phyloP scores from a whole-genome alignment of 106 monocot genomes.

The Allium sativum region DNA sequence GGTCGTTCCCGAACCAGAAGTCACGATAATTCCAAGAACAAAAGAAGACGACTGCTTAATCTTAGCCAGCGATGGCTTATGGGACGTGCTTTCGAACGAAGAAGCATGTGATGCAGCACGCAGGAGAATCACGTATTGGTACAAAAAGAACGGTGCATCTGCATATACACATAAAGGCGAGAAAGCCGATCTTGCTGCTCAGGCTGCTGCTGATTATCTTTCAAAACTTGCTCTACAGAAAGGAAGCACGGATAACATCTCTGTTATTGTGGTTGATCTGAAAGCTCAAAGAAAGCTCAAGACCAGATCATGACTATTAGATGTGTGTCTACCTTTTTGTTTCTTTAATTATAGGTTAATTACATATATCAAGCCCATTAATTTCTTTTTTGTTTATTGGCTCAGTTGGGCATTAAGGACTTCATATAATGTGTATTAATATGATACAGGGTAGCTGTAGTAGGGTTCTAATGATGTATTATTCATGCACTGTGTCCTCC shows the following conservation, averaged over 20 bases:
- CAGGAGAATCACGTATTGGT: conserved; percentile 33
- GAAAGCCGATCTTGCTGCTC: conserved; percentile 40
- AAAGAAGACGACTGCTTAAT: conserved; percentile 71
- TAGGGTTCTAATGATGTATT: too few species aligned
- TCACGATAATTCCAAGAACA: conserved; percentile 30
- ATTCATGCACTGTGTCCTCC: too few species aligned
- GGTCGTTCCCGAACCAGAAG: conserved; percentile 62
- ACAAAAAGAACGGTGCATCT: conserved; percentile 37
- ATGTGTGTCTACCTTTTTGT: too few species aligned
- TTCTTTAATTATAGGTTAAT: too few species aligned
- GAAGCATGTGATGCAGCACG: conserved; percentile 44
- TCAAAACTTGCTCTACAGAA: conserved; percentile 45
- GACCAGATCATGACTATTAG: conserved; percentile 12
- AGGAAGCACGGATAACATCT: conserved; percentile 65
- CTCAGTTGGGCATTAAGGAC: too few species aligned
- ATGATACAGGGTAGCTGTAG: too few species aligned
- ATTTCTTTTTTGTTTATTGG: too few species aligned
- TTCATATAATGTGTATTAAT: too few species aligned
- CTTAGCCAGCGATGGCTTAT: conserved; percentile 62
- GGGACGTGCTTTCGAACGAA: conserved; percentile 65
- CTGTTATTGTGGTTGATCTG: conserved; percentile 59
- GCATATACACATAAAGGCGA: conserved; percentile 14
- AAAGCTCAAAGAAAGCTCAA: conserved; percentile 50
- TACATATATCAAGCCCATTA: too few species aligned
- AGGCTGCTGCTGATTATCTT: conserved; percentile 63